Percentiles rank a stretch among this genome's conserved stretches.
Evolutionary conservation across 75 land plant species (phyloP).

Genomic region (Sequoia sempervirens): DNA sequence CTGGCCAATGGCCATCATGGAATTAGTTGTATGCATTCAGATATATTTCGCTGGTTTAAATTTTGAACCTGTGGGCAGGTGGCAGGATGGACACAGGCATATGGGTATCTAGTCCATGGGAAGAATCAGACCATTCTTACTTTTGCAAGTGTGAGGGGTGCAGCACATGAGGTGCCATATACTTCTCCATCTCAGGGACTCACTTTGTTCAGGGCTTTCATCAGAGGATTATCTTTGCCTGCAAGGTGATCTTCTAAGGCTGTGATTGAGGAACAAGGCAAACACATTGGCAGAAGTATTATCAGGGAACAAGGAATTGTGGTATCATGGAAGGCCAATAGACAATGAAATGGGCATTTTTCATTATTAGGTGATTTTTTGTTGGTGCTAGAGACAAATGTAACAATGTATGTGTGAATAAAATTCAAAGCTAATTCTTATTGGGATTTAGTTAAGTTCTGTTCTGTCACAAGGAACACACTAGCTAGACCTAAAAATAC

Average conservation of each 20-base stretch:
- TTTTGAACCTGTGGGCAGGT: constrained; percentile 8
- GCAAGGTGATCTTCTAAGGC: neutral
- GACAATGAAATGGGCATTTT: too few relatives aligned
- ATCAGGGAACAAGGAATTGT: too few relatives aligned
- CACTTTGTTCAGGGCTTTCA: constrained; percentile 18
- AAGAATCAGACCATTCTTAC: constrained; percentile 14
- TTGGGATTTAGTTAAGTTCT: too few relatives aligned
- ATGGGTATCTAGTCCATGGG: constrained; percentile 7
- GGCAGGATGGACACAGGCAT: constrained; percentile 20
- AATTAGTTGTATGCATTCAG: neutral
- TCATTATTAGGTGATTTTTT: too few relatives aligned
- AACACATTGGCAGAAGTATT: too few relatives aligned
- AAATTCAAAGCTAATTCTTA: too few relatives aligned
- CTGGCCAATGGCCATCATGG: neutral
- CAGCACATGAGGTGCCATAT: constrained; percentile 27
- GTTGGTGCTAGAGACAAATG: too few relatives aligned
- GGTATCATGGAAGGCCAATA: too few relatives aligned
- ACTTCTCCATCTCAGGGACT: constrained; percentile 17
- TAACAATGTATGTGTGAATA: too few relatives aligned
- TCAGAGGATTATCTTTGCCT: constrained; percentile 12
- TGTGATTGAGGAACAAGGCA: too few relatives aligned
- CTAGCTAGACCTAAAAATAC: too few relatives aligned
- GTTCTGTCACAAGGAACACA: too few relatives aligned
- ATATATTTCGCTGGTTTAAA: neutral
- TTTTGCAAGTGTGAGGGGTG: constrained; percentile 27